phyloP scores from a whole-genome alignment of 768 basidiomycete species.

The Mycena floridula region DNA sequence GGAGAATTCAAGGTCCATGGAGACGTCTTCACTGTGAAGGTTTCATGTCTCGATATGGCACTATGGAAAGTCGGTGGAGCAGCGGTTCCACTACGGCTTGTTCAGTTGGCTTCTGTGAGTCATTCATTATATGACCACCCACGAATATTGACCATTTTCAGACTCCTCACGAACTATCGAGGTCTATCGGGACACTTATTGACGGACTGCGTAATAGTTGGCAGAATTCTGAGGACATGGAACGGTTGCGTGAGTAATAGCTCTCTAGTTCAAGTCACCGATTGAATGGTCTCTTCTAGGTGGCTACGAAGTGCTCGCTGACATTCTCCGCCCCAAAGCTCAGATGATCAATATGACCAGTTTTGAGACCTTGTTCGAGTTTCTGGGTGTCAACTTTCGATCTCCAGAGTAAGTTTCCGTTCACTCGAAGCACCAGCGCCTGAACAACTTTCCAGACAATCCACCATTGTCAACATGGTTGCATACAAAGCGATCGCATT shows the following conservation, averaged over 20 bases:
- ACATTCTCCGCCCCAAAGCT: slow-evolving; percentile 66
- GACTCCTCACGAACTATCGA: slow-evolving; percentile 74
- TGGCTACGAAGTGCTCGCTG: slow-evolving; percentile 83
- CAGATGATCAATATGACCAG: slow-evolving; percentile 71
- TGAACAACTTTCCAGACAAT: slow-evolving; percentile 60
- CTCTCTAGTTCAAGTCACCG: background rate
- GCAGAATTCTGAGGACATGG: slow-evolving; percentile 95
- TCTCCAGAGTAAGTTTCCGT: slow-evolving; percentile 59
- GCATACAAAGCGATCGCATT: slow-evolving; percentile 82
- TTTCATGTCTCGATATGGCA: slow-evolving; percentile 61
- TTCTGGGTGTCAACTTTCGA: slow-evolving; percentile 79
- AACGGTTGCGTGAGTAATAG: slow-evolving; percentile 63
- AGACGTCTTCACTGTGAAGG: slow-evolving; percentile 55
- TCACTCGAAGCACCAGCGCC: slow-evolving; percentile 1
- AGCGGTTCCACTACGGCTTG: slow-evolving; percentile 61
- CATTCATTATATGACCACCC: background rate
- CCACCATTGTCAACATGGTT: slow-evolving; percentile 75
- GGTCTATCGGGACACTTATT: slow-evolving; percentile 63
- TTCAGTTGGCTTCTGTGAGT: slow-evolving; percentile 70
- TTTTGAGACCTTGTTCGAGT: slow-evolving; percentile 81
- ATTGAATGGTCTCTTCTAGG: slow-evolving; percentile 44
- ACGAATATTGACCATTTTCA: slow-evolving; percentile 18
- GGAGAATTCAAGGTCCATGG: slow-evolving; percentile 27
- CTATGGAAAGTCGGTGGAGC: slow-evolving; percentile 84
- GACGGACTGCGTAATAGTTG: slow-evolving; percentile 81